Base-by-base conservation (phyloP, 1,284 basidiomycete genomes). In the Trichosporon faecale region DNA sequence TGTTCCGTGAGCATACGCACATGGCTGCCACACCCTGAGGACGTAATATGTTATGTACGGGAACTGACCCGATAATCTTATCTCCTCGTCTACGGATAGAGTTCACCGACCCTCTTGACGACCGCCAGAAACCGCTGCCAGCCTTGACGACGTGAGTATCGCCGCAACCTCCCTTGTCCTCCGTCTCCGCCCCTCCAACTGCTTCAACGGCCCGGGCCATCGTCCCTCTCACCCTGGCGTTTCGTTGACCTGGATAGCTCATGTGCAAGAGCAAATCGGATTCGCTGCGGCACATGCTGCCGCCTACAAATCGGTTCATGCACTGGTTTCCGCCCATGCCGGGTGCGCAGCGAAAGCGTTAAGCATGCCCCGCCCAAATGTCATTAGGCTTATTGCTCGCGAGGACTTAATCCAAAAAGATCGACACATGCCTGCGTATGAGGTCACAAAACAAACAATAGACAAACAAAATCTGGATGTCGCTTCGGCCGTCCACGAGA, bases 21-120 rank as follows among this genome's bases (percentile, higher is more conserved):
- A 52, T 25, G 21, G 21, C 23, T 52, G 21, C 21, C 21, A 21
- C 14, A 31, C 57, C 57, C 57, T 61, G 57, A 18, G 57, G 16
- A 31, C 57, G 57, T 61, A 61, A 61, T 61, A 6, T 16, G 29
- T 61, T 61, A 61, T n/a, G 31, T n/a, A 61, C 57, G 57, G 57
- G 57, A 61, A 33, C 57, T 61, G 57, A 33, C 57, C 57, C 57
- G 57, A 61, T 33, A 61, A 61, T 61, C 57, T 61, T 61, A 61
- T 61, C 57, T 61, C 57, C 57, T 33, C 57, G 18, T 61, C 57
- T 18, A 61, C 57, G 29, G 29, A 61, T 33, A 31, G 29, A 18
- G 29, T 61, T 61, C 57, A 9, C 6, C 16, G 2, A 3, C 29
- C 29, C 12, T 21, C 57, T 61, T 61, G 57, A 61, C 57, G 31